phyloP scores from a whole-genome alignment of 2,329 filamentous ascomycete genomes.

The Colletotrichum somersetense region DNA sequence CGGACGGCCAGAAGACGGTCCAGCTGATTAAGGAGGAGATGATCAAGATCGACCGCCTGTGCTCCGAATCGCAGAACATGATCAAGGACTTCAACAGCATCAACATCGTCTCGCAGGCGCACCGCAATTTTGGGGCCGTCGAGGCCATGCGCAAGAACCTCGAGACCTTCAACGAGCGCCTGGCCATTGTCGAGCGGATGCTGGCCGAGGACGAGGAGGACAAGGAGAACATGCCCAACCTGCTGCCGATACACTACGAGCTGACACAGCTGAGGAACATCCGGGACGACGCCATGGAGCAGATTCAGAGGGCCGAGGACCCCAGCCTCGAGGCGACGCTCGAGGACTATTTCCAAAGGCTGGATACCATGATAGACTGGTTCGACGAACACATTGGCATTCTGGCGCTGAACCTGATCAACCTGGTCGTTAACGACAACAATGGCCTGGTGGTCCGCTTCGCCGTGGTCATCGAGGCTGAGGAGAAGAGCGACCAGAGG shows the following conservation, averaged over 20 bases:
- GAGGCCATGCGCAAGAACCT: conserved; percentile 93
- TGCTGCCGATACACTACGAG: conserved; percentile 91
- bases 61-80: conserved; percentile 96
- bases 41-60: conserved; percentile 97
- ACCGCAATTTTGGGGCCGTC: conserved; percentile 95
- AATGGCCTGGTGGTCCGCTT: conserved; percentile 90
- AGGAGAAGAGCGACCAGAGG: conserved; percentile 95
- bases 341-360: conserved; percentile 86
- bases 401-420: conserved; percentile 90
- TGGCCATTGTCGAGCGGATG: conserved; percentile 82
- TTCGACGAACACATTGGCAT: conserved; percentile 96
- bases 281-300: conserved; percentile 94
- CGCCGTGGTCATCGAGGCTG: conserved; percentile 91
- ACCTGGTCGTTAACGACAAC: conserved; percentile 87
- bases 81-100: conserved; percentile 96
- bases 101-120: conserved; percentile 91
- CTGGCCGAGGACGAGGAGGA: conserved; percentile 87
- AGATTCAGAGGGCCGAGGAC: conserved; percentile 85
- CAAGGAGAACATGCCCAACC: conserved; percentile 89
- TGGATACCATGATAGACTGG: conserved; percentile 91
- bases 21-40: conserved; percentile 97
- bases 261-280: conserved; percentile 94
- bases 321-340: conserved; percentile 82
- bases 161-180: conserved; percentile 84
- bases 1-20: conserved; percentile 91